Conservation (phyloP, 768 basidiomycete species). For the Boletus rubropictus region DNA sequence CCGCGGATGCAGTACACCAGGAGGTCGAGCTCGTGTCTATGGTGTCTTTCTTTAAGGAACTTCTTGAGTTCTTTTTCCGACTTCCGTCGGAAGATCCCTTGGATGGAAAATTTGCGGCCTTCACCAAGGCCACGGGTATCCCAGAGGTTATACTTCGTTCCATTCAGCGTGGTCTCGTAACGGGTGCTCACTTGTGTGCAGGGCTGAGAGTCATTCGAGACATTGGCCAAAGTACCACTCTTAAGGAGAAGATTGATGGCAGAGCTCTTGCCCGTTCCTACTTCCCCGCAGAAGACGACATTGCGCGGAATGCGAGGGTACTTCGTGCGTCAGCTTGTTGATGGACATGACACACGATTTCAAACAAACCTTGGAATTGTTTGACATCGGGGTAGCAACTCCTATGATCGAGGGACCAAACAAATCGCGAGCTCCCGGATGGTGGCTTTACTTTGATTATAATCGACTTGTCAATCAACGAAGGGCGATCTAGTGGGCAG, state of each 20-base stretch:
- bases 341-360: neutral
- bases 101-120: conserved; percentile 12
- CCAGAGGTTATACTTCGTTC: conserved; percentile 19
- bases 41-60: conserved; percentile 19
- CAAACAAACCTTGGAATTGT: conserved; percentile 10
- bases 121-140: conserved; percentile 38
- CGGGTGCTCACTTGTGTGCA: conserved; percentile 13
- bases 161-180: conserved; percentile 6
- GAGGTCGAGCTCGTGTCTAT: conserved; percentile 31
- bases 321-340: conserved; percentile 1
- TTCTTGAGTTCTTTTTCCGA: conserved; percentile 18
- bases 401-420: neutral
- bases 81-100: neutral
- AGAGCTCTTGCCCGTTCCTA: conserved; percentile 25
- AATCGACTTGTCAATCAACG: neutral
- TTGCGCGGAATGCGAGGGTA: conserved; percentile 3
- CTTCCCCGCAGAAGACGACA: conserved; percentile 23
- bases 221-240: neutral
- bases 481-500: neutral
- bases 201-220: conserved; percentile 8
- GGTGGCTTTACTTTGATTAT: neutral
- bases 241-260: conserved; percentile 22
- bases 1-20: conserved; percentile 36
- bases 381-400: neutral
- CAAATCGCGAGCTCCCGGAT: neutral